Evolutionary conservation across 352 stramenopile species (phyloP).

Genomic region (Chrysophaeum taylorii): DNA sequence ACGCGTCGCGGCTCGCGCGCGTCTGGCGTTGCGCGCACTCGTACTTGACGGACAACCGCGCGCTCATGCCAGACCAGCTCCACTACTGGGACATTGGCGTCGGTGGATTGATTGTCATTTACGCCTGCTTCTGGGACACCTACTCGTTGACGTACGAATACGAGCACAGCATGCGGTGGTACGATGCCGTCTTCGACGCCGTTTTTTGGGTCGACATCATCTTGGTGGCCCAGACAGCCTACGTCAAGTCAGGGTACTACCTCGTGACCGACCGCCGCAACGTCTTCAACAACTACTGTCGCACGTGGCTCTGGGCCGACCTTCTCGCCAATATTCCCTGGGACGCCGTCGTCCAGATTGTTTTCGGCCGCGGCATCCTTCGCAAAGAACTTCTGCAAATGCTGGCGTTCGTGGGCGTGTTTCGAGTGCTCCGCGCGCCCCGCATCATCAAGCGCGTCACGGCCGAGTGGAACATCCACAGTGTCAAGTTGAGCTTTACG

Average conservation of each 20-base stretch:
- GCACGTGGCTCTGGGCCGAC: neutral
- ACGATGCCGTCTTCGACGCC: neutral
- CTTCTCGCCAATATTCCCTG: neutral
- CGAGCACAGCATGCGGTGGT: neutral
- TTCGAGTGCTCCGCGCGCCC: neutral
- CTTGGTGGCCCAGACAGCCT: neutral
- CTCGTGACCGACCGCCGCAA: neutral
- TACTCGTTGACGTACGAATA: neutral
- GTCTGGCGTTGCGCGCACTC: too few relatives aligned
- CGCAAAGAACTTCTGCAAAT: neutral
- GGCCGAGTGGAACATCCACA: neutral
- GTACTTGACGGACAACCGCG: too few relatives aligned
- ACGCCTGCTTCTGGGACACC: conserved; percentile 3
- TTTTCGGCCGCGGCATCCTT: too few relatives aligned
- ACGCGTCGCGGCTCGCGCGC: too few relatives aligned
- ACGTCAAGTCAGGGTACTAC: neutral
- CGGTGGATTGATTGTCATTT: neutral
- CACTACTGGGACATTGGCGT: neutral
- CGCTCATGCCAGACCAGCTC: neutral
- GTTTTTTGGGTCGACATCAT: neutral
- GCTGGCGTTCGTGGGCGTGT: neutral
- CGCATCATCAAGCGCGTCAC: conserved; percentile 4
- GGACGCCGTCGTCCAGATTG: neutral
- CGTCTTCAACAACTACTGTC: neutral
- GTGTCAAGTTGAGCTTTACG: neutral